phyloP scores from a whole-genome alignment of 495 filamentous ascomycete species.

The Aspergillus kassunensis region DNA sequence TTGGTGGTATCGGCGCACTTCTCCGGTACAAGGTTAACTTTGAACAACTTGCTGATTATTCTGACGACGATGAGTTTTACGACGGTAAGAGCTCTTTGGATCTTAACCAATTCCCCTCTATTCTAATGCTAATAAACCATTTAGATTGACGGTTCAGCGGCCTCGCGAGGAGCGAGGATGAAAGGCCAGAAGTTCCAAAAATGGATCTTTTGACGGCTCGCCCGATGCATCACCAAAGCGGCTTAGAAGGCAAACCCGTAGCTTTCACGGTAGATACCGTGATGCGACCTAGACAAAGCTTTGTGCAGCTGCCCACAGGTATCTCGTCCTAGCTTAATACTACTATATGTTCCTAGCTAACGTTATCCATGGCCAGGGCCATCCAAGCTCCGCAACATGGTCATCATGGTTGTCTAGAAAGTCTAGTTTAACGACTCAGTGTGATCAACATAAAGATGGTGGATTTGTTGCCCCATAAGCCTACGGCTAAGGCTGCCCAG shows the following conservation, averaged over 20 bases:
- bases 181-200: slow-evolving; percentile 65
- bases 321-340: slow-evolving; percentile 1
- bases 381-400: slow-evolving; percentile 43
- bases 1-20: slow-evolving; percentile 95
- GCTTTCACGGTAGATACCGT: slow-evolving; percentile 30
- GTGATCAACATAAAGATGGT: slow-evolving; percentile 34
- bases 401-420: slow-evolving; percentile 27
- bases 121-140: slow-evolving; percentile 12
- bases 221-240: slow-evolving; percentile 41
- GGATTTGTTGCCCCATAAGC: slow-evolving; percentile 30
- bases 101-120: not conserved
- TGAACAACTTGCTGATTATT: slow-evolving; percentile 91
- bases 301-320: slow-evolving; percentile 40
- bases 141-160: slow-evolving; percentile 87
- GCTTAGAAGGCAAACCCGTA: slow-evolving; percentile 34
- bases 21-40: slow-evolving; percentile 99
- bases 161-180: slow-evolving; percentile 89
- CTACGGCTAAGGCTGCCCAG: slow-evolving; percentile 24
- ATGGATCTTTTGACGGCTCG: slow-evolving; percentile 59
- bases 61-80: slow-evolving; percentile 98
- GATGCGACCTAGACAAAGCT: slow-evolving; percentile 29
- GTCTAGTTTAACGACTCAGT: slow-evolving; percentile 26
- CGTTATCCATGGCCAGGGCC: slow-evolving; percentile 28
- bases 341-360: not conserved
- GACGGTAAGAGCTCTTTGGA: slow-evolving; percentile 59